Evolutionary conservation across 805 yeast species (phyloP).

Genomic region (Wickerhamiella azyma): DNA sequence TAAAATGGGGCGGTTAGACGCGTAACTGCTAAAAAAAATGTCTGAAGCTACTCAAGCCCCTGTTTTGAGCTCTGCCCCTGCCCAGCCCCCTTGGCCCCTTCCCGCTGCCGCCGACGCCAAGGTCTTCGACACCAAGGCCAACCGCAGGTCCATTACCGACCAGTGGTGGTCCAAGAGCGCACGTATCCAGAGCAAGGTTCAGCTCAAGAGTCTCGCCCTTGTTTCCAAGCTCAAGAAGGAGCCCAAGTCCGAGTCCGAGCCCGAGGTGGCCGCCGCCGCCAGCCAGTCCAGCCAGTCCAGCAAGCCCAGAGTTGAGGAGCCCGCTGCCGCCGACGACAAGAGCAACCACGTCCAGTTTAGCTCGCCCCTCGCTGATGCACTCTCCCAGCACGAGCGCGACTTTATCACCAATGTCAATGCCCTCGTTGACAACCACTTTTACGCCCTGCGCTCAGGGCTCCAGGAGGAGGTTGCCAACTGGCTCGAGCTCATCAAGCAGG

Average conservation of each 20-base stretch:
- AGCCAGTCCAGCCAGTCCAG: neutral
- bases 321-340: neutral
- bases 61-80: neutral
- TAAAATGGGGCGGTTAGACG: neutral
- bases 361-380: neutral
- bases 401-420: constrained; percentile 1
- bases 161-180: neutral
- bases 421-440: neutral
- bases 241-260: neutral
- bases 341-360: constrained; percentile 3
- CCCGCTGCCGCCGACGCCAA: neutral
- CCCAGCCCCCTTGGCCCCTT: neutral
- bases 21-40: neutral
- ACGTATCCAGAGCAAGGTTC: neutral
- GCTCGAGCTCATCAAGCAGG: neutral
- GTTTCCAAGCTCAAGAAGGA: neutral
- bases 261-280: neutral
- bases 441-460: neutral
- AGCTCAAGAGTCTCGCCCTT: neutral
- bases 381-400: neutral
- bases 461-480: constrained; percentile 1
- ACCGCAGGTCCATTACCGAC: neutral
- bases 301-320: neutral
- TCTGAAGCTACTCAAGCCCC: neutral
- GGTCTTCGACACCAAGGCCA: neutral